Percentiles rank a stretch among this genome's conserved stretches.
These are phyloP conservation scores for Daldinia vernicosa DNA, from an alignment of 495 filamentous ascomycete species.

Conservation along the genomic window DNA sequence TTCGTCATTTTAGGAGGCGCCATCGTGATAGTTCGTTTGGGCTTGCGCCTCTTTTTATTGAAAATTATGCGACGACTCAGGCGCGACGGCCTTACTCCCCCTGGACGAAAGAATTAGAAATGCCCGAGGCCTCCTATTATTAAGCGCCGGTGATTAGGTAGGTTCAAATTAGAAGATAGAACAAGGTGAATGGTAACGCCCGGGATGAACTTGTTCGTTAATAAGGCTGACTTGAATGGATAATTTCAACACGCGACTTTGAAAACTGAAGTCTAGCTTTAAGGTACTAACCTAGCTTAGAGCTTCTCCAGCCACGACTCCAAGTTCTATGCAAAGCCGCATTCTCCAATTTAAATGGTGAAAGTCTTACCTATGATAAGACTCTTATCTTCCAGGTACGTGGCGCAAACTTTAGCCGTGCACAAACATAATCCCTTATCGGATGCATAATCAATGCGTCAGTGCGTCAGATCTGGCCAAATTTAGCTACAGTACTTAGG, in stretches of 20 bases:
- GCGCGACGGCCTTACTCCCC: constrained; percentile 5
- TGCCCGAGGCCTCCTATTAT: neutral
- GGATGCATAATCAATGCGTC: neutral
- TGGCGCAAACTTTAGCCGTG: neutral
- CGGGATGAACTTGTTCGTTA: constrained; percentile 15
- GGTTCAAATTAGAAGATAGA: neutral
- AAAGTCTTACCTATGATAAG: neutral
- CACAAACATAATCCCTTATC: constrained; percentile 1
- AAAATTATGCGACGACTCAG: constrained; percentile 15
- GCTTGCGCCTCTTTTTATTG: constrained; percentile 11
- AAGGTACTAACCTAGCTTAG: constrained; percentile 24
- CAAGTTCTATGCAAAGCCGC: neutral
- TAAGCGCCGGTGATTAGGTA: neutral
- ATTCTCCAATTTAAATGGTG: neutral
- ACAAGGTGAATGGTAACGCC: neutral
- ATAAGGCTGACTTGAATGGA: constrained; percentile 26
- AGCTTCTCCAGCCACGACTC: constrained; percentile 1
- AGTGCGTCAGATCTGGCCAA: constrained; percentile 7
- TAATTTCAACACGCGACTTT: constrained; percentile 38
- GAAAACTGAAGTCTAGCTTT: constrained; percentile 21
- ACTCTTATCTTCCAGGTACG: too few relatives aligned
- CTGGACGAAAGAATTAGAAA: neutral
- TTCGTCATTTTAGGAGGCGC: constrained; percentile 74
- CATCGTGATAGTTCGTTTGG: constrained; percentile 52
- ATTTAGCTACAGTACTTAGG: constrained; percentile 14